Conservation (phyloP, 345 rosid species). For the Eucalyptus leucophloia region DNA sequence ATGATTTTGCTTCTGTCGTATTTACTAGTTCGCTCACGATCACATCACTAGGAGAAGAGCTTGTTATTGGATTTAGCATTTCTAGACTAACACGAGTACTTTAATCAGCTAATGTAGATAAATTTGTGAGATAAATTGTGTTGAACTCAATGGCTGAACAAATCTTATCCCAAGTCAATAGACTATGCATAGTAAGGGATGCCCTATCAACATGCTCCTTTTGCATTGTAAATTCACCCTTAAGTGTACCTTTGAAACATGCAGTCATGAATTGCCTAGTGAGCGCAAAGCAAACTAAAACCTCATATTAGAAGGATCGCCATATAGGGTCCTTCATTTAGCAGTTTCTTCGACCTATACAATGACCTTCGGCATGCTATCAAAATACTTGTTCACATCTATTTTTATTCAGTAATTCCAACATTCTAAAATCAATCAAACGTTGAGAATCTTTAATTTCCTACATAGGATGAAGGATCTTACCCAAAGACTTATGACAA, state of each 20-base stretch:
- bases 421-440: no score
- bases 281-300: no score
- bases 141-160: background rate
- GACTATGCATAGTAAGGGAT: background rate
- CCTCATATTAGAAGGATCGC: no score
- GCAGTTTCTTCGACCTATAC: no score
- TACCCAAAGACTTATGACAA: no score
- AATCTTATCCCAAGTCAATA: background rate
- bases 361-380: no score
- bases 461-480: no score
- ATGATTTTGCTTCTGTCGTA: background rate
- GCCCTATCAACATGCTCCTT: background rate
- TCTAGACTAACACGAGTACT: accelerated
- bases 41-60: background rate
- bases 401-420: no score
- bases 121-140: background rate
- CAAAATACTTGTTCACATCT: no score
- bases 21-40: background rate
- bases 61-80: background rate
- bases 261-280: no score
- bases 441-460: no score
- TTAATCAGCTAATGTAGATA: background rate
- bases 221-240: background rate
- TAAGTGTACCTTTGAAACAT: background rate
- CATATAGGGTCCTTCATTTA: no score